Conservation (phyloP, 371 early-diverging fungal genomes). For the Mortierella sp. region DNA sequence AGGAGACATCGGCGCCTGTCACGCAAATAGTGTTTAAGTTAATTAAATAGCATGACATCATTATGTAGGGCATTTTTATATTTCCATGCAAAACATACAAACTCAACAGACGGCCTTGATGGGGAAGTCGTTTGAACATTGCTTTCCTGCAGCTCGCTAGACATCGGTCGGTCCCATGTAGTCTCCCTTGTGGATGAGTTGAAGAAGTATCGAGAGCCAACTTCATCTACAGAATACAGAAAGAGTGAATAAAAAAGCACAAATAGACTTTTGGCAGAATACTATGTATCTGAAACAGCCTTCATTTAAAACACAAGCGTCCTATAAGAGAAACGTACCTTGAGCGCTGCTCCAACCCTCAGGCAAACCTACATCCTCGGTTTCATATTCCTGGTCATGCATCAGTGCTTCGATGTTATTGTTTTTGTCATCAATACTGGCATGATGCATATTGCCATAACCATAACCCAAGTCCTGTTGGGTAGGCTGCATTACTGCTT, state of each 20-base stretch:
- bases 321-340: constrained; percentile 19
- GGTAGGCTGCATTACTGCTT: not conserved
- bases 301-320: not conserved
- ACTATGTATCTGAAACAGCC: too few relatives aligned
- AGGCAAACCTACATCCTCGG: constrained; percentile 22
- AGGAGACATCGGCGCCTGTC: constrained; percentile 9
- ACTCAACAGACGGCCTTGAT: constrained; percentile 3
- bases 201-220: constrained; percentile 66
- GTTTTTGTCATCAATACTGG: not conserved
- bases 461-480: not conserved
- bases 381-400: not conserved
- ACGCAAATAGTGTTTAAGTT: not conserved
- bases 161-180: constrained; percentile 59
- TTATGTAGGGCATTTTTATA: not conserved
- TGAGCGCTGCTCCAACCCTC: constrained; percentile 53
- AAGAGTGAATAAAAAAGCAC: not conserved
- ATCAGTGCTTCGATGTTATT: constrained; percentile 9
- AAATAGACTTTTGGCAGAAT: too few relatives aligned
- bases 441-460: not conserved
- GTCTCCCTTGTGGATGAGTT: constrained; percentile 64
- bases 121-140: constrained; percentile 3
- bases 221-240: constrained; percentile 47
- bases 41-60: not conserved
- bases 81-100: not conserved
- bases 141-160: not conserved